phyloP scores from a whole-genome alignment of 345 rosid genomes.

The Syzygium aqueum region DNA sequence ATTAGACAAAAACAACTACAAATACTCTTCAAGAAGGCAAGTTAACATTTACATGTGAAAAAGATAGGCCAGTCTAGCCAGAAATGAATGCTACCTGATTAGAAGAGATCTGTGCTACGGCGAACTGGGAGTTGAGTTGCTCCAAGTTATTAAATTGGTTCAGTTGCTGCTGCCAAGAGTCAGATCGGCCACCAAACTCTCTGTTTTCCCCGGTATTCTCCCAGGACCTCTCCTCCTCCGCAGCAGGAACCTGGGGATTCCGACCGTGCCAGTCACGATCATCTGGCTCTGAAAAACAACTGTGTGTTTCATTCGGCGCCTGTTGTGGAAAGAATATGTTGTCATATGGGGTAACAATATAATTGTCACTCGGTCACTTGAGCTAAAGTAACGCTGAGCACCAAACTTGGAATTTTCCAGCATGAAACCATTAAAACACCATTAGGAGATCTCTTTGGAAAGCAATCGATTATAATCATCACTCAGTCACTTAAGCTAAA shows the following conservation, averaged over 20 bases:
- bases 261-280: constrained; percentile 65
- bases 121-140: constrained; percentile 5
- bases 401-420: not conserved
- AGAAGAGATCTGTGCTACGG: constrained; percentile 19
- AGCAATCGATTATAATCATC: not conserved
- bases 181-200: constrained; percentile 14
- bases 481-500: not conserved
- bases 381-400: not conserved
- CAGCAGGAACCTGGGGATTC: constrained; percentile 11
- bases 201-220: constrained; percentile 31
- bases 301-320: constrained; percentile 24
- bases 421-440: not conserved
- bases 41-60: not conserved
- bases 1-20: not conserved
- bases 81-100: constrained; percentile 35
- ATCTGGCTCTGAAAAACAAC: constrained; percentile 48
- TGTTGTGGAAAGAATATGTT: not conserved
- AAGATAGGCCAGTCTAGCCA: not conserved
- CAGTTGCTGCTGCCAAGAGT: not conserved
- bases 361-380: not conserved
- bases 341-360: not conserved
- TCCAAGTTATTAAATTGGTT: not conserved
- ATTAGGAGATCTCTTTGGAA: not conserved
- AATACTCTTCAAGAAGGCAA: not conserved
- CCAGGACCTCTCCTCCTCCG: constrained; percentile 59